Evolutionary conservation across 805 yeast species (phyloP).

Genomic region (Starmerella cellae): DNA sequence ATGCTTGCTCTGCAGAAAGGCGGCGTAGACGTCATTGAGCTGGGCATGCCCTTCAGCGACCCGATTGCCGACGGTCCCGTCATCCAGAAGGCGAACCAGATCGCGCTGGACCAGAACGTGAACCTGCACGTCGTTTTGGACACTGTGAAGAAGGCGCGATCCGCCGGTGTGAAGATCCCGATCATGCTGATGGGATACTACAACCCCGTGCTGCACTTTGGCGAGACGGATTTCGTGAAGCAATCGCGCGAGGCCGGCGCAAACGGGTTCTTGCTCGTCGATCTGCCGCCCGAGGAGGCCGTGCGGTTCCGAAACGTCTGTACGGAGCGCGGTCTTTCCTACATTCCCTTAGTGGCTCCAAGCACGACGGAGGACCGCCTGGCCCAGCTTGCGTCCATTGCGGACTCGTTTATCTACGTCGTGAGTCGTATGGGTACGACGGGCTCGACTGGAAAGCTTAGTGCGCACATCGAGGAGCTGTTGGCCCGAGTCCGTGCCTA

Average conservation of each 20-base stretch:
- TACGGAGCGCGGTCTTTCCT: constrained; percentile 54
- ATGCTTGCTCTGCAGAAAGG: constrained; percentile 82
- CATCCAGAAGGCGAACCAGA: constrained; percentile 68
- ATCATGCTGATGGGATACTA: constrained; percentile 94
- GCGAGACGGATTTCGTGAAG: constrained; percentile 67
- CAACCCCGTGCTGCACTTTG: constrained; percentile 82
- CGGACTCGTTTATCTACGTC: constrained; percentile 92
- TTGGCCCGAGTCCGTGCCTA: constrained; percentile 62
- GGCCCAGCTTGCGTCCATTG: constrained; percentile 61
- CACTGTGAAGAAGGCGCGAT: constrained; percentile 61
- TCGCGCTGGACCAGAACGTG: constrained; percentile 73
- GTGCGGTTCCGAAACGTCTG: constrained; percentile 67
- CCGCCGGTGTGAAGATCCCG: constrained; percentile 74
- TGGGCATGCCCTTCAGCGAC: constrained; percentile 94
- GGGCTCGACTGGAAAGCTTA: constrained; percentile 64
- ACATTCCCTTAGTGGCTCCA: constrained; percentile 92
- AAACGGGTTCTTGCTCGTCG: constrained; percentile 88
- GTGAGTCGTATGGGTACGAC: constrained; percentile 98
- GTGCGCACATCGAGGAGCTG: constrained; percentile 49
- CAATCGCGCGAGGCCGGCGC: constrained; percentile 85
- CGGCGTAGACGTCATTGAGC: constrained; percentile 88
- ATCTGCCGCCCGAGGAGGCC: constrained; percentile 97
- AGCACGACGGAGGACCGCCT: constrained; percentile 87
- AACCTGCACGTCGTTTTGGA: constrained; percentile 58
- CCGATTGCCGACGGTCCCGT: constrained; percentile 99